Conservation (phyloP, 2,329 filamentous ascomycete genomes). For the Chlorencoelia australis region DNA sequence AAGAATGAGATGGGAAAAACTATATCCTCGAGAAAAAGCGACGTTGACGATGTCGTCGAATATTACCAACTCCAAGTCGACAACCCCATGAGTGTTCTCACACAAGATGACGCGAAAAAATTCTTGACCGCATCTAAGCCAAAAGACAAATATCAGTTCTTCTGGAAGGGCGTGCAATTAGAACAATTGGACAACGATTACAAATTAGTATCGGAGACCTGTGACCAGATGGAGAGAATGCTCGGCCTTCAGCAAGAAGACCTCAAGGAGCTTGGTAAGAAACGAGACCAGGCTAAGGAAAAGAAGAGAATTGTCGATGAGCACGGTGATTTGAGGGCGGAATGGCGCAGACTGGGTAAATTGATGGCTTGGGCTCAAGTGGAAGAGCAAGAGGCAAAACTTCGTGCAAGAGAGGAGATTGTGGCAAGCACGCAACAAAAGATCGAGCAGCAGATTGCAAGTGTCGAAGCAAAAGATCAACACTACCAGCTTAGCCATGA, state of each 20-base stretch:
- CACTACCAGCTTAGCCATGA: slow-evolving; percentile 26
- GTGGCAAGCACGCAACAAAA: slow-evolving; percentile 27
- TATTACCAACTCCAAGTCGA: slow-evolving; percentile 91
- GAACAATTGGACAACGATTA: slow-evolving; percentile 91
- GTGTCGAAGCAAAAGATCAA: slow-evolving; percentile 40
- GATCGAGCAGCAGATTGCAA: slow-evolving; percentile 30
- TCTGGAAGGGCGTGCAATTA: slow-evolving; percentile 86
- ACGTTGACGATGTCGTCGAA: slow-evolving; percentile 88
- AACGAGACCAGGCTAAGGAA: slow-evolving; percentile 49
- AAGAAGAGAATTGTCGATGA: slow-evolving; percentile 56
- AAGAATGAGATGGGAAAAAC: slow-evolving; percentile 61
- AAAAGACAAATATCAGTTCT: slow-evolving; percentile 88
- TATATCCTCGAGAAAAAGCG: slow-evolving; percentile 73
- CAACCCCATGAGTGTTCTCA: slow-evolving; percentile 91
- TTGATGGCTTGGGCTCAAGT: slow-evolving; percentile 87
- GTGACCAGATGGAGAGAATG: slow-evolving; percentile 62
- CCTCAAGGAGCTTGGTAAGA: slow-evolving; percentile 47
- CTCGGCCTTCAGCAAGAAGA: slow-evolving; percentile 52
- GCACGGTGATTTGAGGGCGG: slow-evolving; percentile 53
- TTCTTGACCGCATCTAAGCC: slow-evolving; percentile 82
- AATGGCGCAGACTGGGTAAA: slow-evolving; percentile 46
- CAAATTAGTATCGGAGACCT: slow-evolving; percentile 65
- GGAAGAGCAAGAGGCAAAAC: slow-evolving; percentile 55
- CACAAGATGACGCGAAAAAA: slow-evolving; percentile 87
- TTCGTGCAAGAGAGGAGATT: slow-evolving; percentile 33